Evolutionary conservation across 305 asterid species (phyloP).

Genomic region (Stenogyne calaminthoides): DNA sequence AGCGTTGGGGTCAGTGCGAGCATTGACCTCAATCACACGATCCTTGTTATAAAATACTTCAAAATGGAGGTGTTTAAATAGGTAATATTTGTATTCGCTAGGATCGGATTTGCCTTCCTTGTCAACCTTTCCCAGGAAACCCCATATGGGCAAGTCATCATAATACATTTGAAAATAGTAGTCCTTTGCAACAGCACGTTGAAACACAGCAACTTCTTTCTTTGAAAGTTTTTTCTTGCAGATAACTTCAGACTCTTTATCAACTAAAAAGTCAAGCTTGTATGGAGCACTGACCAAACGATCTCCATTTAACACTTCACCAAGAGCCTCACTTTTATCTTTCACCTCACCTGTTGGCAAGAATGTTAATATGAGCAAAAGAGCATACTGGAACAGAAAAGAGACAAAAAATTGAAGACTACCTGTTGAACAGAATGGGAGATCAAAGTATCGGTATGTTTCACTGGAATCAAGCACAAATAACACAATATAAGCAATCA

Average conservation of each 20-base stretch:
- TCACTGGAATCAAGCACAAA: conserved; percentile 48
- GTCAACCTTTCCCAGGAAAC: conserved; percentile 78
- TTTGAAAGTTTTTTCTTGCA: conserved; percentile 60
- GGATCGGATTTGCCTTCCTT: conserved; percentile 82
- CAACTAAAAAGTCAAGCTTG: conserved; percentile 68
- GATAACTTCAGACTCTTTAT: conserved; percentile 66
- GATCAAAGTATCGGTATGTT: conserved; percentile 81
- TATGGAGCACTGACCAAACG: conserved; percentile 85
- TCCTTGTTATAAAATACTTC: conserved; percentile 72
- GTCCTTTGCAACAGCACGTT: conserved; percentile 73
- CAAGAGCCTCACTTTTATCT: conserved; percentile 88
- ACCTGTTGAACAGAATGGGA: conserved; percentile 83
- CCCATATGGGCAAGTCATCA: conserved; percentile 92
- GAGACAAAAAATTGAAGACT: conserved; percentile 12
- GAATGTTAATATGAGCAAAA: conserved; percentile 19
- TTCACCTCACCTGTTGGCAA: conserved; percentile 54
- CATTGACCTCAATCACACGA: conserved; percentile 82
- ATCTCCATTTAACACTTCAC: conserved; percentile 90
- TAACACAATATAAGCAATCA: conserved; percentile 12
- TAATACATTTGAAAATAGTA: conserved; percentile 91
- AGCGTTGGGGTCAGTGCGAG: conserved; percentile 71
- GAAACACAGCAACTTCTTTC: conserved; percentile 67
- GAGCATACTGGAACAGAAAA: neutral
- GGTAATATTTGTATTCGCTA: conserved; percentile 67
- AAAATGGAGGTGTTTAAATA: conserved; percentile 78